A percentile compares a stretch with the other conserved stretches of the same genome.
These are phyloP conservation scores for Nicotiana benthamiana DNA, from an alignment of 257 asterid species.

Conservation along the genomic window DNA sequence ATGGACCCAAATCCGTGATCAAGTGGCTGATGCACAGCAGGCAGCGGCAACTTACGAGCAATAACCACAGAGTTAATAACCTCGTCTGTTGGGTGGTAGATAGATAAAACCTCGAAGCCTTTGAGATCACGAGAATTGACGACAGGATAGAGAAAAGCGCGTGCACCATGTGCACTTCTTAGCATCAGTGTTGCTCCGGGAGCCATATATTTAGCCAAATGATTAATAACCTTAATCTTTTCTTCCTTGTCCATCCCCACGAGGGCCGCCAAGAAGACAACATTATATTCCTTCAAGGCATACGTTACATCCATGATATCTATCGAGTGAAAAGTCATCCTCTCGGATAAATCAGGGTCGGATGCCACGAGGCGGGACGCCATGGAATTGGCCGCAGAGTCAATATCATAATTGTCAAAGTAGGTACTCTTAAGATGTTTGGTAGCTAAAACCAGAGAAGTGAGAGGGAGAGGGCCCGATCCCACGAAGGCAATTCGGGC, in stretches of 20 bases:
- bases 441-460: constrained; percentile 68
- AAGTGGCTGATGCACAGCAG: neutral
- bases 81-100: constrained; percentile 80
- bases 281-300: constrained; percentile 45
- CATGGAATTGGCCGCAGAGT: constrained; percentile 46
- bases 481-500: constrained; percentile 58
- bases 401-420: constrained; percentile 72
- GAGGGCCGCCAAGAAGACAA: constrained; percentile 75
- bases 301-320: constrained; percentile 53
- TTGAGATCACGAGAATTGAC: constrained; percentile 56
- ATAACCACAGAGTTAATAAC: constrained; percentile 80
- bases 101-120: constrained; percentile 69
- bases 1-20: constrained; percentile 1
- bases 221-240: constrained; percentile 44
- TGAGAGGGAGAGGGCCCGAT: constrained; percentile 83
- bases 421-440: constrained; percentile 38
- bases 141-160: constrained; percentile 77
- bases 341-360: constrained; percentile 39
- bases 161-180: constrained; percentile 85
- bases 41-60: constrained; percentile 30
- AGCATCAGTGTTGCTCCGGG: constrained; percentile 74
- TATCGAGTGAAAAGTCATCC: constrained; percentile 50
- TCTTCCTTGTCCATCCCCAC: constrained; percentile 77
- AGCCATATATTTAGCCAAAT: constrained; percentile 49
- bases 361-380: constrained; percentile 46